A percentile compares a stretch with the other conserved stretches of the same genome.
Evolutionary conservation across 805 yeast species (phyloP).

Genomic region (Priceomyces carsonii): DNA sequence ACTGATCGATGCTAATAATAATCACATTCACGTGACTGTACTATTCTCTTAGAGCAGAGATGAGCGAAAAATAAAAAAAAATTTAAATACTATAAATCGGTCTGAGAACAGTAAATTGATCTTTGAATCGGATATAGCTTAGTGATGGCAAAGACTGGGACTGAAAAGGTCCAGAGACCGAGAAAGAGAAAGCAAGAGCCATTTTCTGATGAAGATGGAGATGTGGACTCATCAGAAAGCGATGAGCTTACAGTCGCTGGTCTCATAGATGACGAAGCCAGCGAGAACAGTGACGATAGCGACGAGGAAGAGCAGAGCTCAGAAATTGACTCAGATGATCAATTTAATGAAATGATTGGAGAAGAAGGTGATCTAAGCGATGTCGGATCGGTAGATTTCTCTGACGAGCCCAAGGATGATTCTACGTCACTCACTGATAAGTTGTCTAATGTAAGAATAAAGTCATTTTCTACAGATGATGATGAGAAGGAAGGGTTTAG

Average conservation of each 20-base stretch:
- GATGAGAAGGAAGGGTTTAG: conserved; percentile 33
- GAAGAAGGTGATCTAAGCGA: conserved; percentile 49
- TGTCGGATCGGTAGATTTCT: conserved; percentile 46
- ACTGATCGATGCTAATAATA: no score
- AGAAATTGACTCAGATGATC: conserved; percentile 56
- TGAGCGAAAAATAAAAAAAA: no score
- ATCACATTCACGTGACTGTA: no score
- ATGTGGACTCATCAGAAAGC: conserved; percentile 22
- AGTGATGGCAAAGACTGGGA: conserved; percentile 5
- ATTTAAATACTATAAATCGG: no score
- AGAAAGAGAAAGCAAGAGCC: conserved; percentile 18
- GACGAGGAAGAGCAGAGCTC: conserved; percentile 19
- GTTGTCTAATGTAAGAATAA: conserved; percentile 54
- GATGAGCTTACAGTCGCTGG: conserved; percentile 37
- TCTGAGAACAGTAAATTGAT: no score
- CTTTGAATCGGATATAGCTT: no score
- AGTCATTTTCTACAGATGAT: conserved; percentile 44
- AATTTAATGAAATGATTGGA: conserved; percentile 60
- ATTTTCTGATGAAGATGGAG: conserved; percentile 16
- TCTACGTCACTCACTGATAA: conserved; percentile 52
- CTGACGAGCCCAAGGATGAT: conserved; percentile 57
- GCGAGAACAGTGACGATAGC: conserved; percentile 32
- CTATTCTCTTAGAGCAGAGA: no score
- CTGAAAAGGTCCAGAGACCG: conserved; percentile 4
- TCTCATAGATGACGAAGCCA: conserved; percentile 43